Evolutionary conservation across 805 yeast species (phyloP), one percentile per base, ranked within the genome.

Genomic region (Pichia gijzeniarum): DNA sequence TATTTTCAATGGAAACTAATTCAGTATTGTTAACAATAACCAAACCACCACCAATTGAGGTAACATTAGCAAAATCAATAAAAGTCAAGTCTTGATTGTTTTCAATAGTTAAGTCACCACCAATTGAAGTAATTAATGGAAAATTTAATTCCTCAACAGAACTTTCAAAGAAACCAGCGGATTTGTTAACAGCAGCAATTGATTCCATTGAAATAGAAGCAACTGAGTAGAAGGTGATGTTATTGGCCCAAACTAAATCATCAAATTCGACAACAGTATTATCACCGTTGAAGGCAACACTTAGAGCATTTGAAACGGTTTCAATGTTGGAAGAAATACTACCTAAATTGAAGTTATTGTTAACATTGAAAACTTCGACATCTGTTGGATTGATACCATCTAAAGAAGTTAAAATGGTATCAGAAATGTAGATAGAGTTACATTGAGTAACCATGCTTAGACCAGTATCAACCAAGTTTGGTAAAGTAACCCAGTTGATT

Each of bases 21-120:
- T 74, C 68, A 54, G 86, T 71, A 84, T 93, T 93, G 80, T 89
- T 87, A 53, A 85, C 79, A 63, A 93, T 72, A 59, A 77, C 82
- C 68, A 93, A 85, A 69, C 96, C 99, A 78, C 99, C 98, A 66
- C 91, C 95, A 60, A 93, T 72, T 41, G 76, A 53, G 51, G 80
- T 73, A 69, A 93, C 79, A 63, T 74, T 66, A 43, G 85, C 72
- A 75, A 88, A 83, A 54, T 82, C 79, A 49, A 85, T 55, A 57
- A 71, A 74, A 58, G 77, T 76, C 67, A 93, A 79, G 45, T 84
- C 76, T 51, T 77, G 74, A 77, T 93, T 93, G 56, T 82, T 72
- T 64, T 71, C 71, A 60, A 93, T 69, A 54, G 90, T 69, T 59
- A 93, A 77, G 55, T 95, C 80, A 60, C 84, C 87, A 65, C 96